Percentiles rank a stretch among this genome's conserved stretches.
Evolutionary conservation across 2,329 filamentous ascomycete genomes (phyloP).

Genomic region (Botrytis galanthina): DNA sequence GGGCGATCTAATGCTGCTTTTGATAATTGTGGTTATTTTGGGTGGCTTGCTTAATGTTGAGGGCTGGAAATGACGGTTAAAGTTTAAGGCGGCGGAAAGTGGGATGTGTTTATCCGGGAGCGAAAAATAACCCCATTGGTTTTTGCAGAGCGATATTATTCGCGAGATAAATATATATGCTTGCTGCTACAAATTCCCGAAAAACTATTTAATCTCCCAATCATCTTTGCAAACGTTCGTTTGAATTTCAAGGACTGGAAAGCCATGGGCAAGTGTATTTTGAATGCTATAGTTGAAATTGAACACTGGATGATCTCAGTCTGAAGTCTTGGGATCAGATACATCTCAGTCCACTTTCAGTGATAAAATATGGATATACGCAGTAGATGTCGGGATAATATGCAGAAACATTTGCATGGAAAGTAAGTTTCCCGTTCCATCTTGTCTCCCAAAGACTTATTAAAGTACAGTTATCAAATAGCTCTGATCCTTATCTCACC

Average conservation of each 20-base stretch:
- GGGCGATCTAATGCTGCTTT: conserved; percentile 12
- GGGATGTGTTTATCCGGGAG: conserved; percentile 1
- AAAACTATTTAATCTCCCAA: not conserved
- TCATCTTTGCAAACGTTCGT: not conserved
- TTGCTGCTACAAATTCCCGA: not conserved
- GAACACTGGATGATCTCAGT: not conserved
- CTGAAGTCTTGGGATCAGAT: not conserved
- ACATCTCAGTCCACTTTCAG: not conserved
- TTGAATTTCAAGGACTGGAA: not conserved
- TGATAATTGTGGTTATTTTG: not conserved
- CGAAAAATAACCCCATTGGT: not conserved
- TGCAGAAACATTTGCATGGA: not conserved
- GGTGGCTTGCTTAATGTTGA: too few species aligned
- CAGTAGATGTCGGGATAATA: not conserved
- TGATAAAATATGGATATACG: not conserved
- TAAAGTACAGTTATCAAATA: not conserved
- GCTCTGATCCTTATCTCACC: not conserved
- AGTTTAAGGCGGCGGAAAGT: conserved; percentile 4
- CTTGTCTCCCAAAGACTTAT: not conserved
- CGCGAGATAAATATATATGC: not conserved
- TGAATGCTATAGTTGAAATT: not conserved
- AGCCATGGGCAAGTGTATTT: not conserved
- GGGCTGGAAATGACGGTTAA: not conserved
- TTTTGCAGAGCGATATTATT: not conserved
- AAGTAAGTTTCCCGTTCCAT: not conserved